Evolutionary conservation across 164 flowering plant species (phyloP), one percentile per base, ranked within the genome.

Genomic region (Piper longum): DNA sequence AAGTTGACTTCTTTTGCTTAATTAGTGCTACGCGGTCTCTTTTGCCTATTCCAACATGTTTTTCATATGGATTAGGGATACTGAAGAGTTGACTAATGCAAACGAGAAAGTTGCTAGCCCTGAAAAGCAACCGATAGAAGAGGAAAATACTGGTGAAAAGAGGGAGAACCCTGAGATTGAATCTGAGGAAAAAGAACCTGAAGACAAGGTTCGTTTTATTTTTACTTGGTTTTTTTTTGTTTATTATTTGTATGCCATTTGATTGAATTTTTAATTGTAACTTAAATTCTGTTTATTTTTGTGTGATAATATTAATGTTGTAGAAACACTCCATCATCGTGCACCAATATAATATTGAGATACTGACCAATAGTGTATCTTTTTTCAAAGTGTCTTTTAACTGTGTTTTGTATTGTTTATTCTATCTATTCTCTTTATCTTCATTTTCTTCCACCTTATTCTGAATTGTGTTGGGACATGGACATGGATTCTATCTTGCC

Each of bases 121-220:
- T 43, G 84, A 83, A 67, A 81, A 81, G 67, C 77, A 45, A 42
- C 48, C 68, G 17, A 78, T 57, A 12, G 80, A 62, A 64, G 85
- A 79, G 57, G 80, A 77, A 7, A 63, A 52, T 67, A 76, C 54
- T 12, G 82, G 72, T 68, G 75, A 60, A 26, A 75, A 57, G 67
- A 81, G 79, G 76, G 85, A 78, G 69, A 67, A 62, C 62, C 60
- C 79, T 54, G 78, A 54, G 57, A 66, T 62, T 66, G 83, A 79
- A 71, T 54, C 77, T 3, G 80, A 79, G 66, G 81, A 76, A 69
- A 74, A 81, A 64, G 85, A 81, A 60, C 81, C 83, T 55, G 87
- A 83, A 72, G 80, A 81, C 2, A 79, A 79, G 82, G 85, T 79
- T 43, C 61, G 17, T 58, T 7, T 16, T 63, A 43, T 61, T 41